Evolutionary conservation across 192 early-diverging fungal genomes (phyloP).

Genomic region (Coemansia sp.): DNA sequence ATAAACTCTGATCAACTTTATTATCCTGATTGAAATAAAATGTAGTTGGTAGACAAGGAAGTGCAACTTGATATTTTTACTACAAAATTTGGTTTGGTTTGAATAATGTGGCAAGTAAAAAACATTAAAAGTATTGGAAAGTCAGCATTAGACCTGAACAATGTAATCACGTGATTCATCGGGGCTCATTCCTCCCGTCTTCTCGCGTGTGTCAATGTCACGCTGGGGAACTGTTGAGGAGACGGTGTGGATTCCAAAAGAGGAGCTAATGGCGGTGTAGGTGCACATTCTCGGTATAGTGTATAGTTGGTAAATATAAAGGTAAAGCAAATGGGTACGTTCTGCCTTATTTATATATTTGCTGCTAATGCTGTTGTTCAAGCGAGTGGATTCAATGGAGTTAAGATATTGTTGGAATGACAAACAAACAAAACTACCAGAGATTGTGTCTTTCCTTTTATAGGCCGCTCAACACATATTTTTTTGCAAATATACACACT

Average conservation of each 20-base stretch:
- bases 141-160: slow-evolving; percentile 3
- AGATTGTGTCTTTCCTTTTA: neutral
- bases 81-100: no score
- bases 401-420: neutral
- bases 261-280: neutral
- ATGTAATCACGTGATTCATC: slow-evolving; percentile 33
- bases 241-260: neutral
- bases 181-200: slow-evolving; percentile 20
- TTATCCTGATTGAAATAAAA: neutral
- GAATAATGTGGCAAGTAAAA: no score
- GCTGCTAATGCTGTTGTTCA: neutral
- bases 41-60: neutral
- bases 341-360: neutral
- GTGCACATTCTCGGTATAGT: slow-evolving; percentile 4
- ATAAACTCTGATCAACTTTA: neutral
- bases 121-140: neutral
- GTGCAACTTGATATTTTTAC: neutral
- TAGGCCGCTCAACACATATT: neutral
- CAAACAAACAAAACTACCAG: neutral
- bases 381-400: neutral
- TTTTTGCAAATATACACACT: neutral
- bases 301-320: neutral
- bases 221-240: slow-evolving; percentile 9
- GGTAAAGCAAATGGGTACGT: neutral
- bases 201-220: slow-evolving; percentile 39